These are phyloP conservation scores for Podaxis sp. DNA, from an alignment of 768 basidiomycete species.

Conservation along the genomic window DNA sequence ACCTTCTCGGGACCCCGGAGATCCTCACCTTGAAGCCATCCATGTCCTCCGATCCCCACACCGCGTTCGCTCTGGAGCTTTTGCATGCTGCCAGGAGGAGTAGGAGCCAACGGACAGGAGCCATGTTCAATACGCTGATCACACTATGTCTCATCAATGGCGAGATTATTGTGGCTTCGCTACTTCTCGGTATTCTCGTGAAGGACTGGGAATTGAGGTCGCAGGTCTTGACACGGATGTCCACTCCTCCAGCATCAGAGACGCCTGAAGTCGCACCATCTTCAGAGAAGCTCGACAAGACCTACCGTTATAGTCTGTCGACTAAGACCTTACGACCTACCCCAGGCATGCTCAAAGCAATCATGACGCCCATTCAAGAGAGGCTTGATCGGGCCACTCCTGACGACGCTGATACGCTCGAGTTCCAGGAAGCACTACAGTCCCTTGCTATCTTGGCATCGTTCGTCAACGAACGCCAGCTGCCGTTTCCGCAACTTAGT, in stretches of 20 bases:
- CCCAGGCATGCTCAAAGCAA: neutral
- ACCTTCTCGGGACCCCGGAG: slow-evolving; percentile 14
- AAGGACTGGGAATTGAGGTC: slow-evolving; percentile 54
- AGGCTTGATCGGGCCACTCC: slow-evolving; percentile 17
- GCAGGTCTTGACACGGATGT: neutral
- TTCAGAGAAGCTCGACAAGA: slow-evolving; percentile 21
- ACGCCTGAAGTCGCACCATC: neutral
- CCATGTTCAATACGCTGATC: slow-evolving; percentile 62
- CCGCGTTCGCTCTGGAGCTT: slow-evolving; percentile 53
- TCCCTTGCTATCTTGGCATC: slow-evolving; percentile 59
- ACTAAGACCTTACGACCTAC: neutral
- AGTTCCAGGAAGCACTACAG: slow-evolving; percentile 47
- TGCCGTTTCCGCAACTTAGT: slow-evolving; percentile 46
- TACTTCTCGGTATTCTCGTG: slow-evolving; percentile 65
- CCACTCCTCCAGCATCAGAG: neutral
- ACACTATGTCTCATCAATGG: slow-evolving; percentile 71
- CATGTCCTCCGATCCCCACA: slow-evolving; percentile 37
- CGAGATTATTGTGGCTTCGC: slow-evolving; percentile 74
- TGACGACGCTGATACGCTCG: slow-evolving; percentile 29
- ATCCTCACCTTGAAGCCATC: slow-evolving; percentile 31
- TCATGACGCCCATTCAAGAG: slow-evolving; percentile 1
- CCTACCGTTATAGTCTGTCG: neutral
- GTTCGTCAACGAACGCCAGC: slow-evolving; percentile 47
- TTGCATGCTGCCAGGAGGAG: slow-evolving; percentile 52
- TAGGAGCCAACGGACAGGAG: slow-evolving; percentile 53